Conservation (phyloP, 371 early-diverging fungal genomes). For the Circinella minor region DNA sequence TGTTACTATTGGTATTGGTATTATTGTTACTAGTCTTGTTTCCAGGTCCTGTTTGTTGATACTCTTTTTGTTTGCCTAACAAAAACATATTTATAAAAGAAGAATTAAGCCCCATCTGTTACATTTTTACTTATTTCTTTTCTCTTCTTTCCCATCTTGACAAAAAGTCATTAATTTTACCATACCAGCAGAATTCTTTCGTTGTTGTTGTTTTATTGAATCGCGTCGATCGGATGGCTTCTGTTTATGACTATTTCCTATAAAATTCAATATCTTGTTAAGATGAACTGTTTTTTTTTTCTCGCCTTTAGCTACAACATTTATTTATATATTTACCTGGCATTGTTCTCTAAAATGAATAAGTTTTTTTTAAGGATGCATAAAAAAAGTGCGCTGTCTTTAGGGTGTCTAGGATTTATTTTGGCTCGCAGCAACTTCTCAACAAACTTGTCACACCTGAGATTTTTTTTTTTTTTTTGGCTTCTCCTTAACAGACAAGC, state of each 20-base stretch:
- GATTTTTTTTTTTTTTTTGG: too few relatives aligned
- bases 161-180: not conserved
- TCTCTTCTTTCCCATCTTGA: constrained; percentile 7
- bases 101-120: not conserved
- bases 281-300: not conserved
- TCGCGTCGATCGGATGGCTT: constrained; percentile 32
- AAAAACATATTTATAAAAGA: not conserved
- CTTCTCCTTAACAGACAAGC: too few relatives aligned
- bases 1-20: constrained; percentile 5
- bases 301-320: not conserved
- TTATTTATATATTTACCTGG: not conserved
- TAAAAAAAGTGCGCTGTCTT: not conserved
- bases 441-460: too few relatives aligned
- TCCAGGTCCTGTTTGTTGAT: constrained; percentile 3
- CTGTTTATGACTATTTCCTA: constrained; percentile 20
- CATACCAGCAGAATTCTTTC: constrained; percentile 19
- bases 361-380: not conserved
- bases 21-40: constrained; percentile 7
- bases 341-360: not conserved
- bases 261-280: not conserved
- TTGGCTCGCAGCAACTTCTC: too few relatives aligned
- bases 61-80: constrained; percentile 10
- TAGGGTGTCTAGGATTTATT: too few relatives aligned
- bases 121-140: not conserved
- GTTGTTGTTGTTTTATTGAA: constrained; percentile 33